phyloP scores from a whole-genome alignment of 2,329 filamentous ascomycete genomes.

The Dothistroma pini region DNA sequence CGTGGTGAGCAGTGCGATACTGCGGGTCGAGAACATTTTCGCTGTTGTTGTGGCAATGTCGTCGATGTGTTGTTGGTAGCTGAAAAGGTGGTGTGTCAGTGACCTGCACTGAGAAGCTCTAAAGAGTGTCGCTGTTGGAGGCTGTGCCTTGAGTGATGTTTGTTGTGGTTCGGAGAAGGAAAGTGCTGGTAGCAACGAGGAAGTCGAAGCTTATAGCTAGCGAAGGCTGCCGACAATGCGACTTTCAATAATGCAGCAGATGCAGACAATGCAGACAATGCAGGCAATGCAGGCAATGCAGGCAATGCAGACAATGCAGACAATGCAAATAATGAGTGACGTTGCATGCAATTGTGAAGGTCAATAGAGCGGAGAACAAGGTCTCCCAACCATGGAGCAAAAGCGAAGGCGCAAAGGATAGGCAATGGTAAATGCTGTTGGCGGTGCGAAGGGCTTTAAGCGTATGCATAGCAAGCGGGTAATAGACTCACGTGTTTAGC shows the following conservation, averaged over 20 bases:
- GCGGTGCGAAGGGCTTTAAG: not conserved
- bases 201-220: not conserved
- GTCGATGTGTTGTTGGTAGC: not conserved
- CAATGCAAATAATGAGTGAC: slow-evolving; percentile 3
- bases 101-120: slow-evolving; percentile 21
- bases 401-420: not conserved
- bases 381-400: slow-evolving; percentile 1
- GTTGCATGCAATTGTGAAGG: slow-evolving; percentile 1
- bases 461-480: not conserved
- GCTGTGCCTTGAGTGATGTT: slow-evolving; percentile 6
- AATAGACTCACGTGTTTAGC: slow-evolving; percentile 2
- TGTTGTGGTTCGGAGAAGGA: slow-evolving; percentile 4
- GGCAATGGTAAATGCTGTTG: not conserved
- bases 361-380: not conserved
- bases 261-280: slow-evolving; percentile 1
- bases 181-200: slow-evolving; percentile 6
- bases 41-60: slow-evolving; percentile 1
- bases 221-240: not conserved
- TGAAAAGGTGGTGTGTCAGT: slow-evolving; percentile 16
- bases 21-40: slow-evolving; percentile 27
- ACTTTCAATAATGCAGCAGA: not conserved
- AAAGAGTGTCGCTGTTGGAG: slow-evolving; percentile 9
- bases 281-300: slow-evolving; percentile 4
- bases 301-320: slow-evolving; percentile 1
- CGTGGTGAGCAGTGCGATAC: slow-evolving; percentile 26